These are phyloP conservation scores for Fusarium sp. DNA, from an alignment of 2,329 filamentous ascomycete species.

Conservation along the genomic window DNA sequence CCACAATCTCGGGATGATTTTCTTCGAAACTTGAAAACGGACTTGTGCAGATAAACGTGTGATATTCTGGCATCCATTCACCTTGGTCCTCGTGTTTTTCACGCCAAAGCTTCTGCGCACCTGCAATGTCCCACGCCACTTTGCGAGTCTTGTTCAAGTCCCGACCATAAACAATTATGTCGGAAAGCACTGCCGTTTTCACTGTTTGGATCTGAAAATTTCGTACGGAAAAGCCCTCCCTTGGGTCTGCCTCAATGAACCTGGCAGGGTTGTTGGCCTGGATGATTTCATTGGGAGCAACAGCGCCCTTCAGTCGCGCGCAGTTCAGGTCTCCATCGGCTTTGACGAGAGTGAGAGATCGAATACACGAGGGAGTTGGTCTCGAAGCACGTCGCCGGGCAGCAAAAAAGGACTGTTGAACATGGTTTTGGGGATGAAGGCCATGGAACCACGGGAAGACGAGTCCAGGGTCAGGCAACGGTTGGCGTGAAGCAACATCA, in stretches of 20 bases:
- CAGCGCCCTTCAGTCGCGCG: constrained; percentile 86
- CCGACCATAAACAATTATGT: constrained; percentile 92
- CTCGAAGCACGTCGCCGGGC: constrained; percentile 77
- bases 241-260: constrained; percentile 87
- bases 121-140: constrained; percentile 75
- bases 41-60: constrained; percentile 80
- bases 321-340: constrained; percentile 81
- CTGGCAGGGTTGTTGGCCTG: constrained; percentile 61
- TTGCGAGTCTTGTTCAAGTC: constrained; percentile 70
- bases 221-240: constrained; percentile 91
- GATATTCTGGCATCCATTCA: constrained; percentile 73
- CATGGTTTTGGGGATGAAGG: constrained; percentile 85
- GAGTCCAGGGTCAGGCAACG: constrained; percentile 83
- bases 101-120: constrained; percentile 81
- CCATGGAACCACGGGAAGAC: constrained; percentile 98
- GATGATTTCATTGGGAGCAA: constrained; percentile 84
- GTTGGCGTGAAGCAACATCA: constrained; percentile 79
- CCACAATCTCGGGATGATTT: constrained; percentile 75
- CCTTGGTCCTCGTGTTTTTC: constrained; percentile 69
- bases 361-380: constrained; percentile 76
- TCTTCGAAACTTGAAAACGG: constrained; percentile 79
- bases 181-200: constrained; percentile 87
- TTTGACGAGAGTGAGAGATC: constrained; percentile 88
- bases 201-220: constrained; percentile 97
- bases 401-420: constrained; percentile 91